phyloP scores from a whole-genome alignment of 164 flowering plant genomes.

The Pachysandra terminalis region DNA sequence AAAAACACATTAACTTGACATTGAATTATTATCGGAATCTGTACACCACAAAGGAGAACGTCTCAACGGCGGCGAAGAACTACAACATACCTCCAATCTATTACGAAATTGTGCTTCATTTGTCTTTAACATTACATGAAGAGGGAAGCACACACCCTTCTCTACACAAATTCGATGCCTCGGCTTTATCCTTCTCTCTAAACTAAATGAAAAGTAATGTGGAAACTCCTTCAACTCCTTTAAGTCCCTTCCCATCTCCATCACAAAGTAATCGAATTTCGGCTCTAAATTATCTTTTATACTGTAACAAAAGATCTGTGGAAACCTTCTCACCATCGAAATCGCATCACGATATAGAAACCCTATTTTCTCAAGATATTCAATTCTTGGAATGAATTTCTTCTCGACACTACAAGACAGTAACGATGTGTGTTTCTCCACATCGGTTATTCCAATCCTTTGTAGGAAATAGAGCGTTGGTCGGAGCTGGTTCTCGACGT shows the following conservation, averaged over 20 bases:
- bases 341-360: constrained; percentile 48
- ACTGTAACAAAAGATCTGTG: constrained; percentile 73
- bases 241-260: constrained; percentile 87
- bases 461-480: constrained; percentile 90
- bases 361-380: constrained; percentile 65
- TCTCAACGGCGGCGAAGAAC: constrained; percentile 60
- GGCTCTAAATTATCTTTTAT: constrained; percentile 68
- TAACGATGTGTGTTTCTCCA: constrained; percentile 49
- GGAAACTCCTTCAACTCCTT: constrained; percentile 82
- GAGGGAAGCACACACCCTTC: constrained; percentile 64
- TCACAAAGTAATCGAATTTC: constrained; percentile 71
- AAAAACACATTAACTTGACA: constrained; percentile 1
- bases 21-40: constrained; percentile 18
- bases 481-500: constrained; percentile 63
- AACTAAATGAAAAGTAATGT: constrained; percentile 89
- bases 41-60: constrained; percentile 73
- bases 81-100: constrained; percentile 65
- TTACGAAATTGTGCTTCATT: constrained; percentile 38
- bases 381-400: constrained; percentile 71
- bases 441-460: constrained; percentile 62
- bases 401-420: constrained; percentile 77
- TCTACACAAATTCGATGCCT: constrained; percentile 68
- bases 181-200: constrained; percentile 81
- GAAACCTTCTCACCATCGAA: constrained; percentile 71
- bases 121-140: constrained; percentile 60